Conservation (phyloP, 1,139 yeast species). For the Magnusiomyces suaveolens region DNA sequence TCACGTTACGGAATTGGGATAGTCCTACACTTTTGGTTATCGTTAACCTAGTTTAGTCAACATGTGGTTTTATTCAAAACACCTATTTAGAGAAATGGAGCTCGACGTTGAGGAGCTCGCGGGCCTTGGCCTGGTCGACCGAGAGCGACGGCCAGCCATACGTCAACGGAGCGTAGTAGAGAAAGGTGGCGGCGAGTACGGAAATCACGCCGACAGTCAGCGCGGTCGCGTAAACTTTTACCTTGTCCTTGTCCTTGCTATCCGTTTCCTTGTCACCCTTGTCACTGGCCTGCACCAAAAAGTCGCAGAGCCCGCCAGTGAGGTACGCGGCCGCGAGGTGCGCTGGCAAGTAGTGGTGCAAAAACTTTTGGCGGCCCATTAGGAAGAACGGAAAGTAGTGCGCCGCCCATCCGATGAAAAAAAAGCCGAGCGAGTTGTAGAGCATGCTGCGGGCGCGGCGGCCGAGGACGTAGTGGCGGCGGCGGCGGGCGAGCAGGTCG, state of each 20-base stretch:
- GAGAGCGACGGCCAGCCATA: constrained; percentile 67
- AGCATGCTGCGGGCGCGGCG: constrained; percentile 61
- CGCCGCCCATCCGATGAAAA: constrained; percentile 77
- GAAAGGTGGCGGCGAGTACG: constrained; percentile 53
- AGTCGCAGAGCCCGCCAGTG: constrained; percentile 74
- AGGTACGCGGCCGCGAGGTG: constrained; percentile 82
- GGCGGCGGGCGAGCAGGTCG: constrained; percentile 69
- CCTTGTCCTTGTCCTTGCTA: constrained; percentile 1
- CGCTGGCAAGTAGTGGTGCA: constrained; percentile 95
- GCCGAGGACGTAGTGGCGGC: constrained; percentile 51
- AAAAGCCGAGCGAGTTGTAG: constrained; percentile 74
- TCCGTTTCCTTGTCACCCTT: constrained; percentile 1
- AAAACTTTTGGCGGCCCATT: constrained; percentile 87
- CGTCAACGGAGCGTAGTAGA: constrained; percentile 71
- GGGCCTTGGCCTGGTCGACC: constrained; percentile 52
- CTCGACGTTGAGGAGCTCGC: constrained; percentile 77
- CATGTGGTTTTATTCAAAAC: constrained; percentile 1
- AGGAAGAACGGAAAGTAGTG: constrained; percentile 87
- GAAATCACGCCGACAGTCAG: constrained; percentile 38
- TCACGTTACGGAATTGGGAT: too few species aligned
- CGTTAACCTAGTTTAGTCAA: too few species aligned
- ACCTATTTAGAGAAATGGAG: constrained; percentile 70
- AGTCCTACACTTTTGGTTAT: too few species aligned
- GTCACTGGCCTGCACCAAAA: constrained; percentile 32
- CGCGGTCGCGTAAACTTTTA: constrained; percentile 31